These are phyloP conservation scores for Cornus controversa DNA, from an alignment of 148 eudicot genomes.

Conservation along the genomic window DNA sequence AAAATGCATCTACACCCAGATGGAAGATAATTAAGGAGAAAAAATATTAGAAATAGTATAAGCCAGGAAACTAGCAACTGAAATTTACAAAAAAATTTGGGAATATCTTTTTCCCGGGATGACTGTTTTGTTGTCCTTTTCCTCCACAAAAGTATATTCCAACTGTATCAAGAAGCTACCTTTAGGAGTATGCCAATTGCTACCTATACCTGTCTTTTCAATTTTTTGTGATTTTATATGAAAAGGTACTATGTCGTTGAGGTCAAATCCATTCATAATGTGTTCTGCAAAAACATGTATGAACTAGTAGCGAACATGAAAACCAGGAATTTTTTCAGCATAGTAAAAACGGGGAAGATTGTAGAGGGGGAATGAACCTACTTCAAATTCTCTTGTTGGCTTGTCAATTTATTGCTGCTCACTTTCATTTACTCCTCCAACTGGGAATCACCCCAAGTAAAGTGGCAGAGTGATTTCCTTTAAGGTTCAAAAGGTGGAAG, in stretches of 20 bases:
- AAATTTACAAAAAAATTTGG: neutral
- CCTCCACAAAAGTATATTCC: neutral
- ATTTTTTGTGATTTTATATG: neutral
- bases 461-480: neutral
- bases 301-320: too few species aligned
- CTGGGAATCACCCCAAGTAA: neutral
- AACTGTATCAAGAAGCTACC: neutral
- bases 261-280: neutral
- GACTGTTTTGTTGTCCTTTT: neutral
- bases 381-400: neutral
- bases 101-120: neutral
- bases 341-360: too few species aligned
- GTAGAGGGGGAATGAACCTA: neutral
- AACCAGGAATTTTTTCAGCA: too few species aligned
- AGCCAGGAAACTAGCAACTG: neutral
- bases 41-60: neutral
- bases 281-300: too few species aligned
- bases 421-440: neutral
- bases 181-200: conserved; percentile 1
- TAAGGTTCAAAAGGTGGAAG: neutral
- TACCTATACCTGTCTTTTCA: neutral
- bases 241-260: neutral
- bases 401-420: neutral
- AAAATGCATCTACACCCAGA: conserved; percentile 74
- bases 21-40: conserved; percentile 8